Base-by-base conservation (phyloP, 257 asterid species). In the Scutellaria barbata region DNA sequence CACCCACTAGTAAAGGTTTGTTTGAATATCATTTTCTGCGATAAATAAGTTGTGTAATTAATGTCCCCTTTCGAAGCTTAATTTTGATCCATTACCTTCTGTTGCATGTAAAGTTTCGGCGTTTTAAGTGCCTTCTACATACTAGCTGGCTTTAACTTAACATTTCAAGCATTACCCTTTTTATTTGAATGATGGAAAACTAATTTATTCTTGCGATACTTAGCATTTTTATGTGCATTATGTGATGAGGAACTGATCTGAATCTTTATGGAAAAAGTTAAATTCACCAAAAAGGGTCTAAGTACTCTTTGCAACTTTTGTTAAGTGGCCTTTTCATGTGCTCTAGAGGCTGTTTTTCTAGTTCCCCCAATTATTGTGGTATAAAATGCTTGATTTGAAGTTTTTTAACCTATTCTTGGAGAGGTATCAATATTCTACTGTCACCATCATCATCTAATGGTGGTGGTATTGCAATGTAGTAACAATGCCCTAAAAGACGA, bases 331-430 rank as follows among this genome's bases (percentile, higher is more conserved):
- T 60, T 48, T 64, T 46, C 9, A 25, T 14, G 39, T 52, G 52
- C 8, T n/a, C n/a, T n/a, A n/a, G n/a, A n/a, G n/a, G 37, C 7
- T 58, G 39, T 60, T 39, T 39, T 22, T 13, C 53, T 25, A 1
- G 11, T 41, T 43, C 54, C 64, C 12, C 58, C 47, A 9, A 50
- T 69, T 56, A 55, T 56, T 41, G 46, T 43, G 65, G 7, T 35
- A 18, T 11, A 40, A 16, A 6, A 30, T 30, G 35, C 35, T 30
- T 30, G 35, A 30, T 30, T 30, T 30, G 35, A 30, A 30, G 35
- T 30, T 4, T 30, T 30, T 30, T 30, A 30, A 30, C 35, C 35
- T 30, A 30, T 30, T 30, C 35, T 30, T 30, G 4, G 35, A 30
- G 35, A 30, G 35, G 35, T 4, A 30, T 30, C 2, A 30, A 30